Evolutionary conservation across 495 filamentous ascomycete species (phyloP), one percentile per base, ranked within the genome.

Genomic region (Aspergillus homomorphus): DNA sequence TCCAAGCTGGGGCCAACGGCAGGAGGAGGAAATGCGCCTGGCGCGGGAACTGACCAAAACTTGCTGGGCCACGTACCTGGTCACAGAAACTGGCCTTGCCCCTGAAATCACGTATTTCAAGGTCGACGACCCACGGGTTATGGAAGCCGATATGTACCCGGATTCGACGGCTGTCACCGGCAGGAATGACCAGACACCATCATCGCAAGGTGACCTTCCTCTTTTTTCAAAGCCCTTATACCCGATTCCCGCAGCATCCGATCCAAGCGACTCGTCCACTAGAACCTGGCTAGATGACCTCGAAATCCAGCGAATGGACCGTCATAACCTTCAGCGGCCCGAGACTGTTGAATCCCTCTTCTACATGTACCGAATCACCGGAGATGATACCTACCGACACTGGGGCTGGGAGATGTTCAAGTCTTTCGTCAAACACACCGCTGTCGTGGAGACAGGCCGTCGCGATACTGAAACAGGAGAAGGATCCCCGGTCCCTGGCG

Each of bases 351-450:
- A 98, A 72, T 92, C 88, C 54, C 77, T 99, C 50, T 91, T 98
- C 71, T 94, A 98, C 73, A 95, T 99, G 92, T 99, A 93, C 88
- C 87, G 94, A 53, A 93, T 99, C 68, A 99, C 94, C 18, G 92
- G 90, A 26, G 92, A 99, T 57, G 78, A 82, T 23, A 90, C 84
- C 61, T 99, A 99, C 71, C 84, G 94, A 15, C 82, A 96, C 60
- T 98, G 94, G 94, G 94, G 95, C 8, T 99, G 94, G 94, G 86
- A 95, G 60, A 98, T 98, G 83, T 99, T 99, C 77, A 86, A 92
- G 74, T 83, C 86, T 1, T 98, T 99, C 70, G 76, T 92, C 67
- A 85, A 88, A 60, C 84, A 96, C 69, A 95, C 89, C 0, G 82
- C 85, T 1, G 85, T 95, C 3, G 74, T 82, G 19, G 88, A 90